These are phyloP conservation scores for Sequoia sempervirens DNA, from an alignment of 75 land plant genomes.

Conservation along the genomic window DNA sequence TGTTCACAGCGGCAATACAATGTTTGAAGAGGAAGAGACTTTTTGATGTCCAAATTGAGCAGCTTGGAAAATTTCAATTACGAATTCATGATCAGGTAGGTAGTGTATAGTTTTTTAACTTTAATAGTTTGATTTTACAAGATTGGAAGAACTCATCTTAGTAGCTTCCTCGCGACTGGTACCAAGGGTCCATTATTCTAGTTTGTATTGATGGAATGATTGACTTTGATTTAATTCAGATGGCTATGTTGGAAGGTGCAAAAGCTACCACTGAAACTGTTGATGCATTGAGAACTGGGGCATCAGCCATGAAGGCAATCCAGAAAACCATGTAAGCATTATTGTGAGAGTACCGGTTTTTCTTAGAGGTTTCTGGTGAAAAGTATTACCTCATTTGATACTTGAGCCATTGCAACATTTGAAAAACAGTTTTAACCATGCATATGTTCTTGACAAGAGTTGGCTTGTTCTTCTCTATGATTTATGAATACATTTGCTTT, in stretches of 20 bases:
- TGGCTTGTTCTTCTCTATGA: not conserved
- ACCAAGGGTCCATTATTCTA: not conserved
- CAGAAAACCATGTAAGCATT: slow-evolving; percentile 23
- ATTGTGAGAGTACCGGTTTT: too few species aligned
- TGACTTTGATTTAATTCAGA: slow-evolving; percentile 14
- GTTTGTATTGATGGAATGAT: slow-evolving; percentile 1
- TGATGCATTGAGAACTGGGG: slow-evolving; percentile 32
- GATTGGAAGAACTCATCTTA: not conserved
- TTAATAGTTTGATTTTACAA: not conserved
- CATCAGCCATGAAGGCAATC: slow-evolving; percentile 30
- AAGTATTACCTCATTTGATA: not conserved
- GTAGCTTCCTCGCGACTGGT: not conserved
- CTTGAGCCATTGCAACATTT: not conserved
- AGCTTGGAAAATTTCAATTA: slow-evolving; percentile 78
- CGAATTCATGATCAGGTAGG: slow-evolving; percentile 87
- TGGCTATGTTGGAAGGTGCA: slow-evolving; percentile 38
- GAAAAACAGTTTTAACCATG: not conserved
- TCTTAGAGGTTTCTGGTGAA: not conserved
- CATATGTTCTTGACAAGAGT: not conserved
- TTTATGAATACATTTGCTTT: not conserved
- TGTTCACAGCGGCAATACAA: slow-evolving; percentile 70
- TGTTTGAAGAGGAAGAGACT: slow-evolving; percentile 79
- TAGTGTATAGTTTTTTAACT: not conserved
- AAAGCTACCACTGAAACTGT: slow-evolving; percentile 45
- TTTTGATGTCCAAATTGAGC: slow-evolving; percentile 78